Percentiles rank a stretch among this genome's conserved stretches.
These are phyloP conservation scores for Phalaenopsis hybrid DNA, from an alignment of 116 monocot genomes.

Conservation along the genomic window DNA sequence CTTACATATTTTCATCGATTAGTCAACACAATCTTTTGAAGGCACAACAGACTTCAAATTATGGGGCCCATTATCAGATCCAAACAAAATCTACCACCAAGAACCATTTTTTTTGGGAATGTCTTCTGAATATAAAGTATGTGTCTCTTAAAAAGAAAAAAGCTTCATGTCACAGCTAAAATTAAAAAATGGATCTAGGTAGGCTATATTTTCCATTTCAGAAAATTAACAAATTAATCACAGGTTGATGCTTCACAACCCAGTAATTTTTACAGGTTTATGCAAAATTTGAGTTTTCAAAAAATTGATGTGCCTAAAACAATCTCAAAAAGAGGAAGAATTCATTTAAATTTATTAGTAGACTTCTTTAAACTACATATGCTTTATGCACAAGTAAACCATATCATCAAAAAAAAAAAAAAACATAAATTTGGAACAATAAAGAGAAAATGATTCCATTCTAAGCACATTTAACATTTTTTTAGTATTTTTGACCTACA, in stretches of 20 bases:
- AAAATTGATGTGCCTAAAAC: background rate
- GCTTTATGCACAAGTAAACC: background rate
- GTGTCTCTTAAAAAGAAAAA: too few species aligned
- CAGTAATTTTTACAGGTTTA: background rate
- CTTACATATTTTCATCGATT: too few species aligned
- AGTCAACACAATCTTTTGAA: too few species aligned
- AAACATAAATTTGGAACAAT: background rate
- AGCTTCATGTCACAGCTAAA: too few species aligned
- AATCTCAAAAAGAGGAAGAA: background rate
- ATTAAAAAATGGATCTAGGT: too few species aligned
- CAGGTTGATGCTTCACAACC: background rate
- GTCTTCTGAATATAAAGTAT: too few species aligned
- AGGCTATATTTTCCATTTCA: background rate
- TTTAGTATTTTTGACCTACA: background rate
- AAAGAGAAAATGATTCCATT: background rate
- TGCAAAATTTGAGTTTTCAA: background rate
- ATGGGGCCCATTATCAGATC: too few species aligned
- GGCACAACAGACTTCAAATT: too few species aligned
- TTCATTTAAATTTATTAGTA: background rate
- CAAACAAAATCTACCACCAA: too few species aligned
- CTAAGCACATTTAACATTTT: background rate
- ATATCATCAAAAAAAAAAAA: background rate
- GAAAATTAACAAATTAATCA: background rate
- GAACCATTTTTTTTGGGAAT: too few species aligned
- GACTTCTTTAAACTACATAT: background rate